phyloP scores from a whole-genome alignment of 2,329 filamentous ascomycete genomes.

The Colletotrichum nymphaeae region DNA sequence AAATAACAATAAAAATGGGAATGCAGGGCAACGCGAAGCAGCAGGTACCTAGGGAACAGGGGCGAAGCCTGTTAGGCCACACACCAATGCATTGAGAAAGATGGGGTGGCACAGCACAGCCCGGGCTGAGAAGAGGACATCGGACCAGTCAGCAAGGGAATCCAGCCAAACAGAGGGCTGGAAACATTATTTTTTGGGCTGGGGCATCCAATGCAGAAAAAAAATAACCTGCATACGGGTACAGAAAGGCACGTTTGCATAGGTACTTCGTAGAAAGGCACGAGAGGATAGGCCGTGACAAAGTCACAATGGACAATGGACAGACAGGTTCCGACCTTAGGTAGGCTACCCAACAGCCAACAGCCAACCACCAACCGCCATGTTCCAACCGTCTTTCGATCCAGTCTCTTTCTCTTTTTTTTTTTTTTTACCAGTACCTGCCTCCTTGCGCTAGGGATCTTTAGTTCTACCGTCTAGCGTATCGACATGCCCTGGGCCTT shows the following conservation, averaged over 20 bases:
- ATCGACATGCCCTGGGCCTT: constrained; percentile 17
- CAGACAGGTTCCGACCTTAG: not conserved
- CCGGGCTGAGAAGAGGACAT: not conserved
- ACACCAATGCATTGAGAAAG: constrained; percentile 15
- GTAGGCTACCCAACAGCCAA: not conserved
- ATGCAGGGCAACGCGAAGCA: constrained; percentile 24
- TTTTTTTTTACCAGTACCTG: not conserved
- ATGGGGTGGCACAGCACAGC: constrained; percentile 32
- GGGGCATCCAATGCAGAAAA: constrained; percentile 6
- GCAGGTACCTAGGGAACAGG: constrained; percentile 15
- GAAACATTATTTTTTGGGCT: not conserved
- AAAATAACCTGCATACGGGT: not conserved
- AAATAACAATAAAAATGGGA: not conserved
- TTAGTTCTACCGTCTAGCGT: constrained; percentile 4
- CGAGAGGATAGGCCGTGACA: not conserved
- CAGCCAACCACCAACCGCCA: not conserved
- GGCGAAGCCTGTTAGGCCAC: constrained; percentile 22
- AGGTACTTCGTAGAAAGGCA: not conserved
- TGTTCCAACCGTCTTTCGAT: not conserved
- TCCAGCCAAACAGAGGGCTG: not conserved
- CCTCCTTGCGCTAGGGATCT: not conserved
- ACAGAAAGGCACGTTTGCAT: too few relatives aligned
- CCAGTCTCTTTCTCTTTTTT: not conserved
- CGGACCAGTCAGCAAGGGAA: constrained; percentile 10
- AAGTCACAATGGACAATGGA: not conserved